These are phyloP conservation scores for Apostasia shenzhenica DNA, from an alignment of 106 monocot genomes.

Conservation along the genomic window DNA sequence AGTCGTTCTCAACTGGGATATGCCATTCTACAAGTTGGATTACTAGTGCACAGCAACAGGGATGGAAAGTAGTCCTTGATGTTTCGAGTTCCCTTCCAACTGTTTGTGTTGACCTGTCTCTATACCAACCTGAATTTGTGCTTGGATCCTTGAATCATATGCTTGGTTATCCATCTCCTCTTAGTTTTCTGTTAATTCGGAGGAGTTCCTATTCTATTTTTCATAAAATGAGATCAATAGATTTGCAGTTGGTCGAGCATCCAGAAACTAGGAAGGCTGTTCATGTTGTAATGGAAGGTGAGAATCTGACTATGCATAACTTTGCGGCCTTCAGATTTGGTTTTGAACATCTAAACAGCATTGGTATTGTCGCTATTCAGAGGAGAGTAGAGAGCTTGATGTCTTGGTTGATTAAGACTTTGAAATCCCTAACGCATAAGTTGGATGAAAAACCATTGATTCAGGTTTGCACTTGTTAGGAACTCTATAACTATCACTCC, in stretches of 20 bases:
- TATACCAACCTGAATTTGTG: constrained; percentile 33
- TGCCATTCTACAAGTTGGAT: constrained; percentile 24
- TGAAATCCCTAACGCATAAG: constrained; percentile 23
- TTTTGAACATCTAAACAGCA: constrained; percentile 23
- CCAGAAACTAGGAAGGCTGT: constrained; percentile 19
- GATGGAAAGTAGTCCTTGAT: constrained; percentile 33
- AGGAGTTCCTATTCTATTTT: constrained; percentile 22
- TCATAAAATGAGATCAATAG: constrained; percentile 4
- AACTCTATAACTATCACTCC: not conserved
- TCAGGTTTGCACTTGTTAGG: constrained; percentile 18
- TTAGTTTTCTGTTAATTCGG: constrained; percentile 19
- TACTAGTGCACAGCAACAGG: constrained; percentile 19
- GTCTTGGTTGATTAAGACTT: constrained; percentile 22
- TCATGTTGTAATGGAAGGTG: constrained; percentile 19
- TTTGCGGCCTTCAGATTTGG: constrained; percentile 25
- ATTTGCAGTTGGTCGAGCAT: not conserved
- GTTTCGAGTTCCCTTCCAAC: constrained; percentile 28
- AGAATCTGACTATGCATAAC: constrained; percentile 13
- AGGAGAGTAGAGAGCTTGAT: constrained; percentile 15
- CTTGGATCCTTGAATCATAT: constrained; percentile 29
- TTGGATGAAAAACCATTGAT: constrained; percentile 16
- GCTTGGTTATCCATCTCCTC: constrained; percentile 22
- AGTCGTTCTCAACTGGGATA: constrained; percentile 17
- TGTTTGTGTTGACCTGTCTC: constrained; percentile 21
- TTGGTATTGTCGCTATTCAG: constrained; percentile 22